Evolutionary conservation across 441 rosid genomes (phyloP).

Genomic region (Isatis lusitanica): DNA sequence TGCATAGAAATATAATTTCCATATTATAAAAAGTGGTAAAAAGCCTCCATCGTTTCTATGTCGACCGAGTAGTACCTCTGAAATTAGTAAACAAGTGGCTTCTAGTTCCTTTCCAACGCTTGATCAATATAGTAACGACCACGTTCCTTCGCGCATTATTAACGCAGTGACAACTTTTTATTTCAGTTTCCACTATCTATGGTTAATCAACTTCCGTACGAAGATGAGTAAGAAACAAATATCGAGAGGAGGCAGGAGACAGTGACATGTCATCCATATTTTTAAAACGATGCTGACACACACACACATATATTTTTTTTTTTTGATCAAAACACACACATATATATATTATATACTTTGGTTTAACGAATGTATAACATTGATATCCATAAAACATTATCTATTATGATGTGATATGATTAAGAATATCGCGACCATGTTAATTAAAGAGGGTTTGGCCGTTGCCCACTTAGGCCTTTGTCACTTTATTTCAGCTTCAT

Average conservation of each 20-base stretch:
- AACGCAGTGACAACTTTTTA: constrained; percentile 8
- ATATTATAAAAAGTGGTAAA: background rate
- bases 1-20: background rate
- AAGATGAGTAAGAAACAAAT: constrained; percentile 9
- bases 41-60: background rate
- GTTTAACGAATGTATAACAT: background rate
- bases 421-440: background rate
- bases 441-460: constrained; percentile 1
- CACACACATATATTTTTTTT: background rate
- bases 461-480: constrained; percentile 17
- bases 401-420: constrained; percentile 10
- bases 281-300: constrained; percentile 10
- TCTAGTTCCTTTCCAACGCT: constrained; percentile 6
- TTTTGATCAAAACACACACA: too few species aligned
- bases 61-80: background rate
- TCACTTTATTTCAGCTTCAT: constrained; percentile 7
- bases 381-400: background rate
- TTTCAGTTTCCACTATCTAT: constrained; percentile 28
- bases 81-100: background rate
- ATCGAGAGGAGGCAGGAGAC: constrained; percentile 1
- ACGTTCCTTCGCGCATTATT: background rate
- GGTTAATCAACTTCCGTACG: constrained; percentile 10
- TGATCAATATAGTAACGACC: background rate
- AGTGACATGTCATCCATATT: background rate
- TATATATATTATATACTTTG: background rate